These are phyloP conservation scores for Phalaenopsis equestris DNA, from an alignment of 106 monocot species.

Conservation along the genomic window DNA sequence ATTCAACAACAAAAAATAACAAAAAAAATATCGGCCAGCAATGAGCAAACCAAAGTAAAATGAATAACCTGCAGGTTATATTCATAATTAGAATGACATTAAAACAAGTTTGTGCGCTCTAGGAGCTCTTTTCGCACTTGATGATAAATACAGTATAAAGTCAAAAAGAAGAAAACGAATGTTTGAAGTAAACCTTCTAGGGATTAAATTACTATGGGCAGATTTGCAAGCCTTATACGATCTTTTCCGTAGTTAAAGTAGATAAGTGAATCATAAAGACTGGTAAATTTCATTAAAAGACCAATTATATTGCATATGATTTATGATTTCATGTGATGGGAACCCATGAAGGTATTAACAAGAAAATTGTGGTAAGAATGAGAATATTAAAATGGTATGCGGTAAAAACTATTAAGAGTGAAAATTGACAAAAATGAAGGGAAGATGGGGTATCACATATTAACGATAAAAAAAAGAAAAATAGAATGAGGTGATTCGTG, in stretches of 20 bases:
- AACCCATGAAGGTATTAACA: not conserved
- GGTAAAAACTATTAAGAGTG: not conserved
- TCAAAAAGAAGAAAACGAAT: not conserved
- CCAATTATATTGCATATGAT: not conserved
- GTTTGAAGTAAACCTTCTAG: not conserved
- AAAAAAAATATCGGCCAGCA: not conserved
- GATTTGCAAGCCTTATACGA: not conserved
- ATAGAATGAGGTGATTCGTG: not conserved
- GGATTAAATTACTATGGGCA: no score
- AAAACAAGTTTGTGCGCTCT: not conserved
- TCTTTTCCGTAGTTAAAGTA: not conserved
- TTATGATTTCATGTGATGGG: not conserved
- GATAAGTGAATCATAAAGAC: not conserved
- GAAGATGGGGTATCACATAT: not conserved
- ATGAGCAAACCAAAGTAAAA: not conserved
- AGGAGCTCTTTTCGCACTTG: not conserved
- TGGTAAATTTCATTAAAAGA: not conserved
- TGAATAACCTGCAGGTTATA: not conserved
- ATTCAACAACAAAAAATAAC: not conserved
- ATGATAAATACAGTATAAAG: not conserved
- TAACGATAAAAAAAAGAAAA: not conserved
- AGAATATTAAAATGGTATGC: not conserved
- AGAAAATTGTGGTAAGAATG: not conserved
- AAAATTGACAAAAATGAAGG: not conserved
- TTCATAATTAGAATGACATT: not conserved